Conservation (phyloP, 805 yeast species). For the Nakazawaea peltata region DNA sequence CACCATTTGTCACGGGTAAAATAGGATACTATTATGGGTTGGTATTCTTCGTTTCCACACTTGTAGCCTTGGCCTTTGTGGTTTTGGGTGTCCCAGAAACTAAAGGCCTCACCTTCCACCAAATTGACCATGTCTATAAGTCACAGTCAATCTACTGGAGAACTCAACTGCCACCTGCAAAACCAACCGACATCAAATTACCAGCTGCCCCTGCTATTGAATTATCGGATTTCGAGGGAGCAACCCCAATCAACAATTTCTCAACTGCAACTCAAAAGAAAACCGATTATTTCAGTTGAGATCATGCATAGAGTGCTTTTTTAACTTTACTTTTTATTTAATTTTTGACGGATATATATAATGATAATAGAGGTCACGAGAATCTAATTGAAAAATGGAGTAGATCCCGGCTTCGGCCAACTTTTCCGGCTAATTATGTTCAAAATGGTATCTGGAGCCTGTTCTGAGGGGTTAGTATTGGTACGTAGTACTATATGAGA, state of each 20-base stretch:
- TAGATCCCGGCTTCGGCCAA: no score
- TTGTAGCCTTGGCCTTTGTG: conserved; percentile 35
- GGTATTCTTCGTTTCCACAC: conserved; percentile 26
- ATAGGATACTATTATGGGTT: conserved; percentile 58
- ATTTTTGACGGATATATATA: no score
- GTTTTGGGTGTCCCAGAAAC: conserved; percentile 7
- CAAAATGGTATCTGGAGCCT: no score
- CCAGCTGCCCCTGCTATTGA: background rate
- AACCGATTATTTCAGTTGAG: no score
- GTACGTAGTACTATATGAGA: no score
- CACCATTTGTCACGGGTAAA: conserved; percentile 52
- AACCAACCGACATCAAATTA: background rate
- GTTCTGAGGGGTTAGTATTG: no score
- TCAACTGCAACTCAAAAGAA: background rate
- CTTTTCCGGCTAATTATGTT: no score
- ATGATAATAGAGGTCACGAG: no score
- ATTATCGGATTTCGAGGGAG: background rate
- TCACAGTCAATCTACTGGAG: background rate
- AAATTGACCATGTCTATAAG: conserved; percentile 41
- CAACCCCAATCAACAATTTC: background rate
- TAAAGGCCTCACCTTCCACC: conserved; percentile 42
- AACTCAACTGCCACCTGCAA: background rate
- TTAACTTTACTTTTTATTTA: no score
- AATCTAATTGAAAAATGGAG: no score
- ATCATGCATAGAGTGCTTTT: no score